Base-by-base conservation (phyloP, 1,284 basidiomycete genomes). In the Cutaneotrichosporon sp. region DNA sequence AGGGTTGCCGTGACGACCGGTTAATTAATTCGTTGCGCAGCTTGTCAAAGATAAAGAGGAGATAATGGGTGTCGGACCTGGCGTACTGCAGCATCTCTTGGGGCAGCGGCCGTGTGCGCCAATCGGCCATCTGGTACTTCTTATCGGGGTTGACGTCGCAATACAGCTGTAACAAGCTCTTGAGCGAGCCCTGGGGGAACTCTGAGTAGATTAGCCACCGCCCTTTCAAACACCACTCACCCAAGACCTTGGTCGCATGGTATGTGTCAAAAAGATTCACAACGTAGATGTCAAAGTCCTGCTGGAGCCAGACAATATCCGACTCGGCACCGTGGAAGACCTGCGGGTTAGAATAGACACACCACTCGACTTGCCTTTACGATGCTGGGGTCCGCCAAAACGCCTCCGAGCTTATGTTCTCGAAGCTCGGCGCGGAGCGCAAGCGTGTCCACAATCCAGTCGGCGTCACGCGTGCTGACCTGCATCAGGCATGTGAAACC, bases 181-280 rank as follows among this genome's bases (percentile, higher is more conserved):
- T 88, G 9, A 98, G 83, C 1, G 86, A 86, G 63, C 91, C 87
- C 43, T 85, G 81, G 0, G 87, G 85, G 65, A 92, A 88, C 18
- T 86, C 89, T 86, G 54, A 2, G 10, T 4, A n/a, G 40, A 10
- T 23, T 37, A 41, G 26, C 10, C 5, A 30, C 26, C 5, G 10
- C 10, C 26, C 26, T 10, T 10, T 30, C 26, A 10, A 10, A 37
- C 26, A 22, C 41, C 35, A 54, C 78, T 49, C 65, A 88, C 87
- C 84, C 49, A 96, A 78, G 0, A 89, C 78, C 65, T 87, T 88
- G 0, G 90, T 90, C 1, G 94, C 94, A 65, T 97, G 92, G 70
- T 85, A 97, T 0, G 96, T 98, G 70, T 98, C 94, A 69, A 97
- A 98, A 9, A 98, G 76, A 58, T 91, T 90, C 56, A 98, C 92